Conservation (phyloP, 768 basidiomycete genomes). For the Amanita jacksonii region DNA sequence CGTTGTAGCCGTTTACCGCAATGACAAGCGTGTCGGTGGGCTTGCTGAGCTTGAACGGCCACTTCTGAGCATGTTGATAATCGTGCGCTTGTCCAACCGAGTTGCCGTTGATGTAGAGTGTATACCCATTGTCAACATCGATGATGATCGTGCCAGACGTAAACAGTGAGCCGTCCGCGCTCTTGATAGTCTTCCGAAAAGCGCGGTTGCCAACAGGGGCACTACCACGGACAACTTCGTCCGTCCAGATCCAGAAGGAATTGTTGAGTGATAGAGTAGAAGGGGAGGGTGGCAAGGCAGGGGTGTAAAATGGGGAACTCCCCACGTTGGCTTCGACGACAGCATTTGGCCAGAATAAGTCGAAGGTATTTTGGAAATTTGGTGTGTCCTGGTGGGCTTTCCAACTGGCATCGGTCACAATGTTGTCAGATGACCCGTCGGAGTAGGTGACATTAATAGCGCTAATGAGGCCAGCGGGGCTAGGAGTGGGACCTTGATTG, state of each 20-base stretch:
- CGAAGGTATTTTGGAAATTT: conserved; percentile 23
- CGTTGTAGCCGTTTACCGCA: not conserved
- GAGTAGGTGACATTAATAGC: conserved; percentile 22
- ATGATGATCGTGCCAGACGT: conserved; percentile 4
- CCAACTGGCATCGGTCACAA: conserved; percentile 24
- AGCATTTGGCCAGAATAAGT: conserved; percentile 20
- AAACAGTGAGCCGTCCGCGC: not conserved
- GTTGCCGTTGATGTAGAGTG: conserved; percentile 4
- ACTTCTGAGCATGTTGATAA: not conserved
- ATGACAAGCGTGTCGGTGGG: not conserved
- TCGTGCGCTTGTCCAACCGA: not conserved
- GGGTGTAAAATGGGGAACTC: conserved; percentile 1
- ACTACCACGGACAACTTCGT: conserved; percentile 13
- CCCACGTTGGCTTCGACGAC: conserved; percentile 16
- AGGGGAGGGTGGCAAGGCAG: conserved; percentile 12
- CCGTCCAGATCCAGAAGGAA: conserved; percentile 25
- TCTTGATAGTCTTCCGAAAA: not conserved
- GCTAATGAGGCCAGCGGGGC: conserved; percentile 22
- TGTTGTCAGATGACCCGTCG: conserved; percentile 20
- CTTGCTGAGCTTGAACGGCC: not conserved
- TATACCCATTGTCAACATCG: conserved; percentile 3
- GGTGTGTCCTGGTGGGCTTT: conserved; percentile 15
- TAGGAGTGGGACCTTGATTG: conserved; percentile 10
- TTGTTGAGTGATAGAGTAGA: conserved; percentile 16
- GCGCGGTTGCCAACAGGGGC: conserved; percentile 8